phyloP scores from a whole-genome alignment of 257 asterid species.

The Salvia rosmarinus region DNA sequence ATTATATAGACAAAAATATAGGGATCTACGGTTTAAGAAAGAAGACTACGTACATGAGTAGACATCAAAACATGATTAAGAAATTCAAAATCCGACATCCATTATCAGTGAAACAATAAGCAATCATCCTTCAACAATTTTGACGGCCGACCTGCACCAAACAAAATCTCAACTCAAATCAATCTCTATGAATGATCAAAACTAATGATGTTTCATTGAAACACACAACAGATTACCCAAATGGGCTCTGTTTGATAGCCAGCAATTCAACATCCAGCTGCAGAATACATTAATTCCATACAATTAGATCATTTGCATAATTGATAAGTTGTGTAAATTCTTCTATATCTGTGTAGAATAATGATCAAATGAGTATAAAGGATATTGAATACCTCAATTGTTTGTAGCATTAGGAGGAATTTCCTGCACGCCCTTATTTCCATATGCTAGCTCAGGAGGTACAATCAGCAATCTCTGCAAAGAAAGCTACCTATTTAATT shows the following conservation, averaged over 20 bases:
- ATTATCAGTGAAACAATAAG: too few species aligned
- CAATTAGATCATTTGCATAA: too few species aligned
- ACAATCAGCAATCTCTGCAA: conserved; percentile 84
- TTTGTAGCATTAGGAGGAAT: conserved; percentile 98
- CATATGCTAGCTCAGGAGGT: conserved; percentile 96
- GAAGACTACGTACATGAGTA: neutral
- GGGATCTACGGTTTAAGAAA: too few species aligned
- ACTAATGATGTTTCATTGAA: neutral
- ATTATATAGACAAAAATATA: too few species aligned
- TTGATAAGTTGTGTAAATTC: too few species aligned
- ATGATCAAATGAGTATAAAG: neutral
- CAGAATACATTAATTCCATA: conserved; percentile 8
- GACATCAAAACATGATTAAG: neutral
- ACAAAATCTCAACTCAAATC: neutral
- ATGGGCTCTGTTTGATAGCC: conserved; percentile 87
- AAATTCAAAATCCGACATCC: neutral
- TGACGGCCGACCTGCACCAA: conserved; percentile 79
- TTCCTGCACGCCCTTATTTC: conserved; percentile 93
- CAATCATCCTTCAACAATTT: conserved; percentile 72
- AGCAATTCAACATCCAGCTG: conserved; percentile 88
- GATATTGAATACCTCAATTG: conserved; percentile 67
- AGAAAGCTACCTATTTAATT: too few species aligned
- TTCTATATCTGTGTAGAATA: too few species aligned
- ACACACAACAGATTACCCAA: conserved; percentile 54
- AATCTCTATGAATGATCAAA: neutral